phyloP scores from a whole-genome alignment of 2,329 filamentous ascomycete genomes.

The Trichoderma atrobrunneum region DNA sequence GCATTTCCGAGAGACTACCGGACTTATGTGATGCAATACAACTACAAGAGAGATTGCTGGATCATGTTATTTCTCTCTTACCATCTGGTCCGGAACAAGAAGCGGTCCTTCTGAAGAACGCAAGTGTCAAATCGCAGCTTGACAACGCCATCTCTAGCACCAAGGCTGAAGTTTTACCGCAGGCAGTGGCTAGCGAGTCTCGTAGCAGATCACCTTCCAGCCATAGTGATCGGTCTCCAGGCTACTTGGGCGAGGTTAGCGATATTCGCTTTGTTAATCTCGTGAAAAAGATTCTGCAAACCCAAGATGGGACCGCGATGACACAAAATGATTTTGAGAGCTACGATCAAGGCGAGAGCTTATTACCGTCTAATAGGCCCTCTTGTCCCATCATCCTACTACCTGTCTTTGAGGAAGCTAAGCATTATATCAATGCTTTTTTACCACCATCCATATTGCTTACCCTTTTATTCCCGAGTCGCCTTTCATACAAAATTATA shows the following conservation, averaged over 20 bases:
- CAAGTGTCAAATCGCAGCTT: not conserved
- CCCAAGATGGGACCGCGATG: not conserved
- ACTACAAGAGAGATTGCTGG: not conserved
- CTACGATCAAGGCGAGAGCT: not conserved
- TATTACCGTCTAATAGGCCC: not conserved
- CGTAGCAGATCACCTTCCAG: not conserved
- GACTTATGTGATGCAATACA: not conserved
- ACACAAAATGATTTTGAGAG: not conserved
- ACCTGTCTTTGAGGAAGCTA: not conserved
- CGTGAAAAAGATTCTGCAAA: not conserved
- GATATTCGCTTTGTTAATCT: not conserved
- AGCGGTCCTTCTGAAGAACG: not conserved
- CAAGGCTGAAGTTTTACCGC: not conserved
- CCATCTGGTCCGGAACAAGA: not conserved
- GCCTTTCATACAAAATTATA: not conserved
- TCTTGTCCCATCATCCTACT: not conserved
- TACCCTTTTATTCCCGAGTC: not conserved
- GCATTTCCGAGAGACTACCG: not conserved
- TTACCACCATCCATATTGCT: not conserved
- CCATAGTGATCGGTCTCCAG: not conserved
- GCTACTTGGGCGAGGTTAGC: not conserved
- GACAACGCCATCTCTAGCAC: not conserved
- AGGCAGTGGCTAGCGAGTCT: not conserved
- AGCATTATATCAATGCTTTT: not conserved
- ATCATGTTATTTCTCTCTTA: not conserved